These are phyloP conservation scores for Aspergillus cejpii DNA, from an alignment of 2,329 filamentous ascomycete species.

Conservation along the genomic window DNA sequence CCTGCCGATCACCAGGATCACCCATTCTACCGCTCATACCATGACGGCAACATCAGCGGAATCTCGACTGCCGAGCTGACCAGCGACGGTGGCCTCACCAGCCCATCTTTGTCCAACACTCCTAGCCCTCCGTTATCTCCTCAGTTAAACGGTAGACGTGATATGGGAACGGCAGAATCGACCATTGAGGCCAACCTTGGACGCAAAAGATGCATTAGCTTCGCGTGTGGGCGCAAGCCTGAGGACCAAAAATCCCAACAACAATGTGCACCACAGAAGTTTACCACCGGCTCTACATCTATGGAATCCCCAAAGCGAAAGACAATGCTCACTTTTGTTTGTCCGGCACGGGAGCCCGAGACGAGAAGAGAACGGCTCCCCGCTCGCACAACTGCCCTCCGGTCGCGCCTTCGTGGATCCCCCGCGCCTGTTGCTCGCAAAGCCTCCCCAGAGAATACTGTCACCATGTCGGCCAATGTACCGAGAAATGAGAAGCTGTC, in stretches of 20 bases:
- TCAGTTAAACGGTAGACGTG: constrained; percentile 27
- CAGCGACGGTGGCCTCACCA: constrained; percentile 88
- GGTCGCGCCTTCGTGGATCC: constrained; percentile 34
- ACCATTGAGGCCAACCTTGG: constrained; percentile 58
- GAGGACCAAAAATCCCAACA: constrained; percentile 36
- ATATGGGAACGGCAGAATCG: constrained; percentile 44
- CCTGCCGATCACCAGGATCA: constrained; percentile 39
- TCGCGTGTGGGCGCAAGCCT: constrained; percentile 70
- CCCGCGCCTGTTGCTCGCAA: constrained; percentile 36
- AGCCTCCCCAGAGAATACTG: constrained; percentile 17
- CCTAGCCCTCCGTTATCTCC: constrained; percentile 73
- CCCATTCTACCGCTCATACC: constrained; percentile 52
- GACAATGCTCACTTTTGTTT: constrained; percentile 44
- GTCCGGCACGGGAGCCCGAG: constrained; percentile 35
- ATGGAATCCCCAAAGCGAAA: constrained; percentile 37
- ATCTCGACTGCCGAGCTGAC: constrained; percentile 84
- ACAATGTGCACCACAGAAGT: constrained; percentile 20
- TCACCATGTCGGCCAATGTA: constrained; percentile 5
- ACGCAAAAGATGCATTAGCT: constrained; percentile 85
- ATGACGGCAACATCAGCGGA: constrained; percentile 69
- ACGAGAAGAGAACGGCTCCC: constrained; percentile 25
- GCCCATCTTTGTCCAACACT: constrained; percentile 77
- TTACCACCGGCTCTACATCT: constrained; percentile 11
- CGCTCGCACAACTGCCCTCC: constrained; percentile 18
- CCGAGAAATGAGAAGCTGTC: constrained; percentile 13